These are phyloP conservation scores for Cladosporium halotolerans DNA, from an alignment of 2,329 filamentous ascomycete genomes.

Conservation along the genomic window DNA sequence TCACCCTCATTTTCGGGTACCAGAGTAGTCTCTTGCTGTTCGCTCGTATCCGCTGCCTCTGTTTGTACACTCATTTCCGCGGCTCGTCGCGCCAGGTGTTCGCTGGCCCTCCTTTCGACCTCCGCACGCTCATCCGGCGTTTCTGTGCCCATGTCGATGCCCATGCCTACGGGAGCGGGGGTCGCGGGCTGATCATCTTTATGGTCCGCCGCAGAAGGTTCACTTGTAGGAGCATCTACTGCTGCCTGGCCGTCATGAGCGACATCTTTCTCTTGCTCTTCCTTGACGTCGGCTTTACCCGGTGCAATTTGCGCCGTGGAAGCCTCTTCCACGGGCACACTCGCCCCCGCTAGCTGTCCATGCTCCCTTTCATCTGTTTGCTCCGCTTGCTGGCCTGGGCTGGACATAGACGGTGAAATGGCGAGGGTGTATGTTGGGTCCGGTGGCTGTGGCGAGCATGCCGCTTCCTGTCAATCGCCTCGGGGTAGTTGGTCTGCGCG, in stretches of 20 bases:
- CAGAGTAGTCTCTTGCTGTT: neutral
- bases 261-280: constrained; percentile 13
- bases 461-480: neutral
- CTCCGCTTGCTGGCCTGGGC: constrained; percentile 15
- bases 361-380: constrained; percentile 14
- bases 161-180: neutral
- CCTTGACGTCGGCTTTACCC: constrained; percentile 1
- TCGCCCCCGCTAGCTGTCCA: constrained; percentile 13
- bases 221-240: neutral
- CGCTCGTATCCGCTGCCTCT: constrained; percentile 5
- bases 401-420: constrained; percentile 24
- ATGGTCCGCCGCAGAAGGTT: neutral
- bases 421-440: neutral
- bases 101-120: constrained; percentile 26
- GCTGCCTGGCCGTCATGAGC: constrained; percentile 13
- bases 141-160: neutral
- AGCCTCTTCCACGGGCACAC: neutral
- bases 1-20: constrained; percentile 14
- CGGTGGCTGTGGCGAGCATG: neutral
- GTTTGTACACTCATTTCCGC: constrained; percentile 20
- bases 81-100: constrained; percentile 26
- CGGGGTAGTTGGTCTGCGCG: neutral
- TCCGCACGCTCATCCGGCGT: constrained; percentile 3
- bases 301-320: neutral
- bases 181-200: neutral